Evolutionary conservation across 306 rosid species (phyloP).

Genomic region (Cicer cuneatum): DNA sequence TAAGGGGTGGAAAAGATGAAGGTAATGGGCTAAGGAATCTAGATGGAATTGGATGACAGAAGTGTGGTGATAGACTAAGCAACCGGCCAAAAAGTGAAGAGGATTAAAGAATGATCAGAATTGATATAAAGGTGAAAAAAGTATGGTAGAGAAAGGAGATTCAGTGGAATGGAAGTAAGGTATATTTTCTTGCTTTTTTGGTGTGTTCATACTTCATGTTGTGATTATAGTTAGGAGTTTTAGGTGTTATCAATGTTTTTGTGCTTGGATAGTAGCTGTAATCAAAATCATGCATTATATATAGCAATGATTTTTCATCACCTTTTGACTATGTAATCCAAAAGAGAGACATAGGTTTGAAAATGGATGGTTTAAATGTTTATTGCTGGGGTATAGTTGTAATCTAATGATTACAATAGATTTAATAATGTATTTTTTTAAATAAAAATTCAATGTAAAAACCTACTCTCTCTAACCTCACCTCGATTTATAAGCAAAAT

Average conservation of each 20-base stretch:
- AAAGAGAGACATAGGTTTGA: too few species aligned
- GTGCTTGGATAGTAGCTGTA: conserved; percentile 37
- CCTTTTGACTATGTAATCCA: conserved; percentile 15
- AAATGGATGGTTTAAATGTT: too few species aligned
- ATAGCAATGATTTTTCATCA: conserved; percentile 26
- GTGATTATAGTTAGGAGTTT: conserved; percentile 15
- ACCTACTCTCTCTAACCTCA: too few species aligned
- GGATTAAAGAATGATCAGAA: conserved; percentile 34
- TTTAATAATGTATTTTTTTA: too few species aligned
- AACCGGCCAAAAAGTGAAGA: conserved; percentile 80
- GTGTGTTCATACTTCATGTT: conserved; percentile 52
- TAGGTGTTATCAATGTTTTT: conserved; percentile 41
- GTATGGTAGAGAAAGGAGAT: conserved; percentile 45
- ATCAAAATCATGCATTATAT: conserved; percentile 25
- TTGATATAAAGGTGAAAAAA: conserved; percentile 42
- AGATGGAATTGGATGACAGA: conserved; percentile 56
- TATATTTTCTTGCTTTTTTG: conserved; percentile 49
- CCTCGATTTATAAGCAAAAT: too few species aligned
- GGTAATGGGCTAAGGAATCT: conserved; percentile 62
- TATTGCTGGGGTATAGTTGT: too few species aligned
- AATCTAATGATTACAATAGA: too few species aligned
- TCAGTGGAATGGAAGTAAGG: conserved; percentile 64
- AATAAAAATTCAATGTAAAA: too few species aligned
- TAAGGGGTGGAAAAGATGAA: conserved; percentile 45
- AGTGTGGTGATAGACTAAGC: conserved; percentile 45